Conservation (phyloP, 2,329 filamentous ascomycete species). For the Exserohilum rostratum region DNA sequence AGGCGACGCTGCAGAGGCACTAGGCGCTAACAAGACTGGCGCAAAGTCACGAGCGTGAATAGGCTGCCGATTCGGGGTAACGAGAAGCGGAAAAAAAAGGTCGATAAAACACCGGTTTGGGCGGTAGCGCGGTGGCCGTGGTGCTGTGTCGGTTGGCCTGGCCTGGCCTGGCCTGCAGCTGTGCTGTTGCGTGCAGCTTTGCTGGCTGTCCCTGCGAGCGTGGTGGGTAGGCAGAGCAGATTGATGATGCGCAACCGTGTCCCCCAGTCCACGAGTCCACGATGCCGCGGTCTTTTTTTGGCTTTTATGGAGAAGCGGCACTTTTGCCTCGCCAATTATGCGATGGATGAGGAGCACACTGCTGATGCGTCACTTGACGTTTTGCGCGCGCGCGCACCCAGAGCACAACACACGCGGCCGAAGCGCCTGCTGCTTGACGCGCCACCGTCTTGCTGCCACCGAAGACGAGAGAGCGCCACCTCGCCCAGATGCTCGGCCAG, state of each 20-base stretch:
- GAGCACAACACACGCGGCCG: slow-evolving; percentile 36
- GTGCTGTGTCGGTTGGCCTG: slow-evolving; percentile 20
- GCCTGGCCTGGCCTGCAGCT: slow-evolving; percentile 3
- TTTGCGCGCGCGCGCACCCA: slow-evolving; percentile 38
- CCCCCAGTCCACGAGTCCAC: slow-evolving; percentile 36
- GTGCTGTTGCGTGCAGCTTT: neutral
- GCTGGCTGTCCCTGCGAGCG: slow-evolving; percentile 19
- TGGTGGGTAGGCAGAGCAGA: slow-evolving; percentile 12
- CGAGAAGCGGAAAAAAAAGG: slow-evolving; percentile 26
- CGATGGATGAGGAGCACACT: slow-evolving; percentile 40
- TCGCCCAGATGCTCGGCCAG: slow-evolving; percentile 30
- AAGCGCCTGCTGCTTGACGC: slow-evolving; percentile 29
- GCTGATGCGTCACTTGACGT: slow-evolving; percentile 46
- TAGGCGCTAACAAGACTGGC: slow-evolving; percentile 43
- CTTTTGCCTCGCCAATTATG: slow-evolving; percentile 42
- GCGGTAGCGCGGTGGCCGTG: slow-evolving; percentile 30
- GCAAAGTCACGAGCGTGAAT: slow-evolving; percentile 36
- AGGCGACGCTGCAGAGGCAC: slow-evolving; percentile 40
- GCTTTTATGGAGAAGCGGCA: slow-evolving; percentile 39
- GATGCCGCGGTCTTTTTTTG: slow-evolving; percentile 30
- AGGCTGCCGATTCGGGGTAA: slow-evolving; percentile 33
- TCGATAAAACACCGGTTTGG: slow-evolving; percentile 43
- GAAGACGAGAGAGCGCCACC: slow-evolving; percentile 15
- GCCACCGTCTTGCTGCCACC: slow-evolving; percentile 17
- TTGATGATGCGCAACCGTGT: slow-evolving; percentile 18